These are phyloP conservation scores for Elsinoe arachidis DNA, from an alignment of 2,329 filamentous ascomycete genomes.

Conservation along the genomic window DNA sequence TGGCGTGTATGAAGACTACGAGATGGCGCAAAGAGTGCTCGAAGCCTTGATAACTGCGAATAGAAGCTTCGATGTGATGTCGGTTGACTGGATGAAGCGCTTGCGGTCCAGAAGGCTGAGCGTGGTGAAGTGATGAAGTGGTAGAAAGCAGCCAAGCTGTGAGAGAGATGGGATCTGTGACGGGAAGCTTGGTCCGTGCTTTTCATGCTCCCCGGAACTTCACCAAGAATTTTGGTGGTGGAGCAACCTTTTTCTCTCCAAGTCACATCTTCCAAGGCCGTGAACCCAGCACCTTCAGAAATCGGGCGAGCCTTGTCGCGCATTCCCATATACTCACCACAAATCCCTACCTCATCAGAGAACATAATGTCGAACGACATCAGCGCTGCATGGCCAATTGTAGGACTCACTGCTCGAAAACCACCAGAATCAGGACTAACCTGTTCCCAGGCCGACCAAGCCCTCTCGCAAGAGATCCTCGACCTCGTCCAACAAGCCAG, in stretches of 20 bases:
- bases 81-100: neutral
- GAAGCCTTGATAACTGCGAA: neutral
- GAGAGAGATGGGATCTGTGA: conserved; percentile 1
- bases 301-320: conserved; percentile 24
- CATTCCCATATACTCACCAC: neutral
- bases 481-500: conserved; percentile 56
- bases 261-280: conserved; percentile 22
- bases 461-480: conserved; percentile 40
- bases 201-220: neutral
- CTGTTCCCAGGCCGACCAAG: conserved; percentile 37
- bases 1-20: neutral
- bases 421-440: conserved; percentile 40
- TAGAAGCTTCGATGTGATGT: neutral
- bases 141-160: conserved; percentile 5
- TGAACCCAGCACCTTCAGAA: conserved; percentile 24
- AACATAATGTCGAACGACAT: conserved; percentile 16
- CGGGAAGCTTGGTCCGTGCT: conserved; percentile 8
- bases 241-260: neutral
- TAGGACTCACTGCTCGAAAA: conserved; percentile 22
- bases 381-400: conserved; percentile 24
- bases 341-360: neutral
- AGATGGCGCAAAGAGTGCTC: neutral
- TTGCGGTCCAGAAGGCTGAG: neutral
- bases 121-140: conserved; percentile 8
- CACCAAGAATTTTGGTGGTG: neutral